phyloP scores from a whole-genome alignment of 1,139 yeast species.

The Blastobotrys serpentis region DNA sequence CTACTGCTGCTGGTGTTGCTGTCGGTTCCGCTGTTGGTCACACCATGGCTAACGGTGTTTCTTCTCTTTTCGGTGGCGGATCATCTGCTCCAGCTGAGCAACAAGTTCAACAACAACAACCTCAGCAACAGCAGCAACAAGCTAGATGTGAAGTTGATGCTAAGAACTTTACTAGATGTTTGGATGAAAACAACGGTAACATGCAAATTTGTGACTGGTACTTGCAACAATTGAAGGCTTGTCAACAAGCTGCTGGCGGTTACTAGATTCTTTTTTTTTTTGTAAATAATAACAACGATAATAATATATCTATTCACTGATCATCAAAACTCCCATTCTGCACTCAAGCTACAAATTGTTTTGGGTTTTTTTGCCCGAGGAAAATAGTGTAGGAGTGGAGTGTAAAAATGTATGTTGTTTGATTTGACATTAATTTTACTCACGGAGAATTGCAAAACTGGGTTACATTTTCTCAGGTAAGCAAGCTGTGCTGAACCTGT shows the following conservation, averaged over 20 bases:
- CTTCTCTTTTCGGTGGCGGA: conserved; percentile 86
- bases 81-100: conserved; percentile 49
- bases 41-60: conserved; percentile 91
- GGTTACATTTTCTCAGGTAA: too few species aligned
- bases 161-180: conserved; percentile 90
- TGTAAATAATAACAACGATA: conserved; percentile 6
- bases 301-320: too few species aligned
- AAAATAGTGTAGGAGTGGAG: too few species aligned
- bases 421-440: too few species aligned
- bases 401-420: too few species aligned
- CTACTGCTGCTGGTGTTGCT: conserved; percentile 99
- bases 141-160: conserved; percentile 87
- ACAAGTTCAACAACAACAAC: conserved; percentile 23
- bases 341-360: too few species aligned
- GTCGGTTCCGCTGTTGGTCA: conserved; percentile 98
- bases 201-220: conserved; percentile 96
- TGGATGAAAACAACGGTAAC: conserved; percentile 90
- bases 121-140: conserved; percentile 44
- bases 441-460: too few species aligned
- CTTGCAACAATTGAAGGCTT: conserved; percentile 93
- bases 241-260: conserved; percentile 89
- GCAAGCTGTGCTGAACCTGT: too few species aligned
- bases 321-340: too few species aligned
- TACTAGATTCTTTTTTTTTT: conserved; percentile 45
- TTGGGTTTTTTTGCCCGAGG: too few species aligned